A percentile compares a stretch with the other conserved stretches of the same genome.
phyloP scores from a whole-genome alignment of 805 yeast species.

The Metschnikowia santaceciliae region DNA sequence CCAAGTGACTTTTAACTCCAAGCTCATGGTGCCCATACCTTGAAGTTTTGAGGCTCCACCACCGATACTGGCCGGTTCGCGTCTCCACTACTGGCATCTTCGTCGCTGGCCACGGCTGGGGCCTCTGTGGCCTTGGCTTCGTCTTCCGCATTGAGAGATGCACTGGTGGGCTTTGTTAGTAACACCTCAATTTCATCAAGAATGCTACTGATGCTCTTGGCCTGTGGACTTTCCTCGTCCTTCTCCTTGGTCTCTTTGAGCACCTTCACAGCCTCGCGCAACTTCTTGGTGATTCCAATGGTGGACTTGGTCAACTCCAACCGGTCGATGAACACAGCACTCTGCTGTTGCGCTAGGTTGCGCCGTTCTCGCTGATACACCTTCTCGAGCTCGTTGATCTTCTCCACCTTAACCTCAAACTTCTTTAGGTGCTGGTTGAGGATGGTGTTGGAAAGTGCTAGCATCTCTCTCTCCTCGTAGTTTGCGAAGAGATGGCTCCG shows the following conservation, averaged over 20 bases:
- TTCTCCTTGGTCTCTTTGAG: constrained; percentile 10
- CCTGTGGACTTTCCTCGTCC: constrained; percentile 3
- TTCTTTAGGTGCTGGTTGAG: constrained; percentile 61
- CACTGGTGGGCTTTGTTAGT: constrained; percentile 32
- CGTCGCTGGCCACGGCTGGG: constrained; percentile 2
- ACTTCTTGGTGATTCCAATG: constrained; percentile 44
- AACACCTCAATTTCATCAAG: constrained; percentile 31
- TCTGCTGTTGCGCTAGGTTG: constrained; percentile 56
- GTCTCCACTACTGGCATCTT: constrained; percentile 5
- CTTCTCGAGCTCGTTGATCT: constrained; percentile 59
- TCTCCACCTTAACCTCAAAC: constrained; percentile 58
- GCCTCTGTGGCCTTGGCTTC: constrained; percentile 7
- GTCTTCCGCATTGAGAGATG: constrained; percentile 17
- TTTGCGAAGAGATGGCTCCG: constrained; percentile 76
- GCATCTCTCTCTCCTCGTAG: constrained; percentile 76
- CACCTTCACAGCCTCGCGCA: constrained; percentile 31
- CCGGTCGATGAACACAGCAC: constrained; percentile 62
- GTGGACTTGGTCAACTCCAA: constrained; percentile 63
- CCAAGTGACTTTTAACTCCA: too few relatives aligned
- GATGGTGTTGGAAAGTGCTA: constrained; percentile 51
- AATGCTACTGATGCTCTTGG: constrained; percentile 15
- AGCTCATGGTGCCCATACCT: constrained; percentile 41
- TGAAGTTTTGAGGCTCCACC: constrained; percentile 39
- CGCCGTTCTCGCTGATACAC: constrained; percentile 63
- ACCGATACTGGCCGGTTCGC: constrained; percentile 32